phyloP scores from a whole-genome alignment of 2,329 filamentous ascomycete species.

The Thielaviopsis punctulata region DNA sequence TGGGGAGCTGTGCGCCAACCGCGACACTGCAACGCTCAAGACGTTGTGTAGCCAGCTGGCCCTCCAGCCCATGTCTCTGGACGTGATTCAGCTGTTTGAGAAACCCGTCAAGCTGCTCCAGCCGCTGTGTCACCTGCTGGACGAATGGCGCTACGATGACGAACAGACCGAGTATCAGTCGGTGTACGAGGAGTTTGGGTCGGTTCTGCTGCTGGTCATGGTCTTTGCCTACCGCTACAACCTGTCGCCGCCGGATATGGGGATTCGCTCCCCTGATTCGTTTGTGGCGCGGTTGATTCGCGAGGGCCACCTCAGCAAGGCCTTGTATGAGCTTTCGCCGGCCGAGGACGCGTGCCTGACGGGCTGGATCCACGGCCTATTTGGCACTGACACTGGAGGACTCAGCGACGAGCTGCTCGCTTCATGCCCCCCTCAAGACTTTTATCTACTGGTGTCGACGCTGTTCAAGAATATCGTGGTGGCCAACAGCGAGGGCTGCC shows the following conservation, averaged over 20 bases:
- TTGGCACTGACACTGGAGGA: slow-evolving; percentile 54
- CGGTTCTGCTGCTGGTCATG: slow-evolving; percentile 54
- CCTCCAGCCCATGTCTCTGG: slow-evolving; percentile 52
- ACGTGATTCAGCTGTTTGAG: slow-evolving; percentile 61
- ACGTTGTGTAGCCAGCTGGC: slow-evolving; percentile 56
- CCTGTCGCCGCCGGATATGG: slow-evolving; percentile 46
- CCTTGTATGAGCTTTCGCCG: slow-evolving; percentile 42
- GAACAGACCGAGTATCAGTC: slow-evolving; percentile 69
- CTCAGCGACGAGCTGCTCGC: slow-evolving; percentile 68
- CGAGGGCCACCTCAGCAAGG: slow-evolving; percentile 38
- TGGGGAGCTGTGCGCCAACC: slow-evolving; percentile 48
- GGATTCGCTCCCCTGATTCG: slow-evolving; percentile 39
- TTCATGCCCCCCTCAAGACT: slow-evolving; percentile 65
- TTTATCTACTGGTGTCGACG: slow-evolving; percentile 61
- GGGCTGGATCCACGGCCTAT: slow-evolving; percentile 63
- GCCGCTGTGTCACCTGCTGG: slow-evolving; percentile 57
- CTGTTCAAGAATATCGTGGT: slow-evolving; percentile 60
- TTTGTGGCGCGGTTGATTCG: slow-evolving; percentile 52
- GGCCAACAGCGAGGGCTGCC: slow-evolving; percentile 45
- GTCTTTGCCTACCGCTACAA: slow-evolving; percentile 63
- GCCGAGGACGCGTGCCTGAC: slow-evolving; percentile 49
- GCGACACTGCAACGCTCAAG: slow-evolving; percentile 69
- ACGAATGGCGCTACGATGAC: slow-evolving; percentile 67
- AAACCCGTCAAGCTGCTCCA: slow-evolving; percentile 51
- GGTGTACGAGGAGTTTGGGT: slow-evolving; percentile 72